Evolutionary conservation across 1,284 basidiomycete species (phyloP).

Genomic region (Puccinia triticina): DNA sequence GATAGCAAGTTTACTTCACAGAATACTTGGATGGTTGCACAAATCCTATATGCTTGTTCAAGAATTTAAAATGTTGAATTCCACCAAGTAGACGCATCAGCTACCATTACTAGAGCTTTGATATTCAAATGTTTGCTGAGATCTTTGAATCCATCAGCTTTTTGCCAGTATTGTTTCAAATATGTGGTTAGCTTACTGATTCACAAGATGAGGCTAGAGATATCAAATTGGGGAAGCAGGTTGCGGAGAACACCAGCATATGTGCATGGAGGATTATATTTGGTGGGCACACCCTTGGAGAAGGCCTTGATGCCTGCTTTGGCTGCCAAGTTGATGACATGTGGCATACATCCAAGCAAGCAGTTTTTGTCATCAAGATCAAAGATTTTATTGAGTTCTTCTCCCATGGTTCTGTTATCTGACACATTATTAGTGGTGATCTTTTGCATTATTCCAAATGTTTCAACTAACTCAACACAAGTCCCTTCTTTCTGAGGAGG

Average conservation of each 20-base stretch:
- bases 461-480: too few species aligned
- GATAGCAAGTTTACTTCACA: not conserved
- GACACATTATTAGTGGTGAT: slow-evolving; percentile 3
- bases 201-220: not conserved
- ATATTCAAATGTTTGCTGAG: not conserved
- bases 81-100: not conserved
- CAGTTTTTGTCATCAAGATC: too few species aligned
- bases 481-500: too few species aligned
- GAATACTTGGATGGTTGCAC: not conserved
- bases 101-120: not conserved
- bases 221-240: not conserved
- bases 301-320: not conserved
- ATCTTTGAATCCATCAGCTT: not conserved
- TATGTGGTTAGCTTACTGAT: not conserved
- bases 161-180: not conserved
- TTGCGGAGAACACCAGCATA: not conserved
- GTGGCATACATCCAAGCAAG: too few species aligned
- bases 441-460: not conserved
- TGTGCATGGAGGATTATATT: not conserved
- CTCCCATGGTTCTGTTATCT: not conserved
- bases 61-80: slow-evolving; percentile 8
- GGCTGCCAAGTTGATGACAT: too few species aligned
- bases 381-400: too few species aligned
- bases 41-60: not conserved
- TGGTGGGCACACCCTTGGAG: not conserved